Percentiles rank a stretch among this genome's conserved stretches.
Conservation (phyloP, 306 rosid genomes). For the Mucuna pruriens region DNA sequence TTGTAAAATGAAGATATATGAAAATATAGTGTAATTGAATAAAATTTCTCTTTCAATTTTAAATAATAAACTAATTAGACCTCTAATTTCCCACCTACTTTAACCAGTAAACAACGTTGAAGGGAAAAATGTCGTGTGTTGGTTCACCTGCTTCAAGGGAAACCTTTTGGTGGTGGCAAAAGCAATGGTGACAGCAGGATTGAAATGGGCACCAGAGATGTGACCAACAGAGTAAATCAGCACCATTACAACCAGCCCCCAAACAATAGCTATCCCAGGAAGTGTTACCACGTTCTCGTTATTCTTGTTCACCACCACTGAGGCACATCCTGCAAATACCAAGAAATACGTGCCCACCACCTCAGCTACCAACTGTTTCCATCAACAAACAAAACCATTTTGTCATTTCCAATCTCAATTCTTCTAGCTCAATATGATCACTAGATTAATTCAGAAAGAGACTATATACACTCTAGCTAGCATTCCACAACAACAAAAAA, state of each 20-base stretch:
- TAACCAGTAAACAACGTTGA: neutral
- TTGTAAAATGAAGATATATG: neutral
- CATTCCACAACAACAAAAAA: neutral
- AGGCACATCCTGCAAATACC: conserved; percentile 79
- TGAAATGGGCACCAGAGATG: conserved; percentile 93
- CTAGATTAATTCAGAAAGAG: neutral
- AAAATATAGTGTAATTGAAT: neutral
- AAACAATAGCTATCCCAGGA: conserved; percentile 71
- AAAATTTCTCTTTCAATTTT: neutral
- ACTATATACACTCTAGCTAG: neutral
- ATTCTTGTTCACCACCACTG: conserved; percentile 72
- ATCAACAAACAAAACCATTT: neutral
- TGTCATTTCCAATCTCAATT: neutral
- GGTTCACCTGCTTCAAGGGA: conserved; percentile 74
- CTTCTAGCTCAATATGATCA: neutral
- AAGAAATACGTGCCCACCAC: conserved; percentile 78
- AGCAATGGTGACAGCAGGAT: conserved; percentile 90
- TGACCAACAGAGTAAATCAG: conserved; percentile 81
- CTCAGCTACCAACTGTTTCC: conserved; percentile 76
- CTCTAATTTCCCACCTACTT: conserved; percentile 22
- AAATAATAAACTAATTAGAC: conserved; percentile 24
- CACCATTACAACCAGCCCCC: conserved; percentile 84
- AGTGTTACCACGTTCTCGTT: conserved; percentile 51
- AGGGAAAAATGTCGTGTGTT: conserved; percentile 4
- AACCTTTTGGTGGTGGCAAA: conserved; percentile 70